Conservation (phyloP, 2,329 filamentous ascomycete species). For the Talaromyces sp. region DNA sequence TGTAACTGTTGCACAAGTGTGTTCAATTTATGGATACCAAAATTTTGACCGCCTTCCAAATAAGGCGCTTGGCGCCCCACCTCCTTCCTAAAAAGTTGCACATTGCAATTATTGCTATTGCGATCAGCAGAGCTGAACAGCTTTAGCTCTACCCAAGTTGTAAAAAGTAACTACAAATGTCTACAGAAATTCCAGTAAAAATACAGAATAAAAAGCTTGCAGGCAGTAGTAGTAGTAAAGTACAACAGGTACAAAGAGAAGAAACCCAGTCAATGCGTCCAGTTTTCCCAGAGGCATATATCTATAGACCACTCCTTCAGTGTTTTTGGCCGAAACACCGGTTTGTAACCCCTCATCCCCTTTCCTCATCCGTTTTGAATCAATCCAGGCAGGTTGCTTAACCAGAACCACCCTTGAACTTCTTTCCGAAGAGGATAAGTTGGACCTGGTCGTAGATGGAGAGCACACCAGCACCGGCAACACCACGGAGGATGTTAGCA, state of each 20-base stretch:
- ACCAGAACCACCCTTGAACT: constrained; percentile 65
- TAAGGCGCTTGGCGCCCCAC: too few species aligned
- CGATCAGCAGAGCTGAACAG: background rate
- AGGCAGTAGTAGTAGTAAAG: constrained; percentile 37
- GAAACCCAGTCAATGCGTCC: constrained; percentile 40
- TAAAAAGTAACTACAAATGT: background rate
- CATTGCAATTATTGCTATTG: too few species aligned
- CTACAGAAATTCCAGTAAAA: background rate
- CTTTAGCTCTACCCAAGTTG: too few species aligned
- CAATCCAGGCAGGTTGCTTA: constrained; percentile 16
- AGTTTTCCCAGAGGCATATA: constrained; percentile 35
- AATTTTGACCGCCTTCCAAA: too few species aligned
- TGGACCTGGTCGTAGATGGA: constrained; percentile 99
- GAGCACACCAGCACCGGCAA: constrained; percentile 99
- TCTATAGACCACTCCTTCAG: constrained; percentile 33
- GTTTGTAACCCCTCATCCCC: constrained; percentile 5
- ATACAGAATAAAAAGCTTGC: constrained; percentile 34
- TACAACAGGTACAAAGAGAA: constrained; percentile 43
- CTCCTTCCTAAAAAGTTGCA: too few species aligned
- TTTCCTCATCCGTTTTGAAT: background rate
- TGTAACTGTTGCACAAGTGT: too few species aligned
- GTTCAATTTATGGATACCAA: too few species aligned
- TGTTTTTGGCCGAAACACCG: constrained; percentile 18
- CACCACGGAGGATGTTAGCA: constrained; percentile 99
- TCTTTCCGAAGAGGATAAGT: constrained; percentile 99